A percentile compares a stretch with the other conserved stretches of the same genome.
These are phyloP conservation scores for Benincasa hispida DNA, from an alignment of 306 rosid species.

Conservation along the genomic window DNA sequence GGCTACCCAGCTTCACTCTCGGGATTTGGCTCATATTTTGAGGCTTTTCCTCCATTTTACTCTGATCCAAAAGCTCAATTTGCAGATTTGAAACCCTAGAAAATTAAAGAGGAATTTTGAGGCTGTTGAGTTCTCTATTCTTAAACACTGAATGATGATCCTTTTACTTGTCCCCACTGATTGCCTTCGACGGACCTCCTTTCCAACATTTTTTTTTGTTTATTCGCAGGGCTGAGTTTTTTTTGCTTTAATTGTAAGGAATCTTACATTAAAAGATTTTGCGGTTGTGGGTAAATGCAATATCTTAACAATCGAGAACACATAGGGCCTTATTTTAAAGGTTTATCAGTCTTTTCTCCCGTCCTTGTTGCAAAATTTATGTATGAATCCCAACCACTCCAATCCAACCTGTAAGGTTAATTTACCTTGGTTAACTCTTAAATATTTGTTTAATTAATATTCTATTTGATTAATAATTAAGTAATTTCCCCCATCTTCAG, in stretches of 20 bases:
- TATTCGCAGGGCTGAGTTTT: neutral
- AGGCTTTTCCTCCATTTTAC: constrained; percentile 25
- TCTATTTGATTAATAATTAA: neutral
- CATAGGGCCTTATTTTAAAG: neutral
- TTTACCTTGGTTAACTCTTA: neutral
- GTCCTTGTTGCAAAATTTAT: neutral
- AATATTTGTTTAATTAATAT: neutral
- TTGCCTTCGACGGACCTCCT: neutral
- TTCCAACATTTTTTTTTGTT: neutral
- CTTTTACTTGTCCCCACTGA: neutral
- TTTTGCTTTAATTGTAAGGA: neutral
- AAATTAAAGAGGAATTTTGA: neutral
- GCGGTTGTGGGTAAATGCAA: neutral
- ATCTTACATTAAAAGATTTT: neutral
- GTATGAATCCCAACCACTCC: neutral
- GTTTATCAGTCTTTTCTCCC: neutral
- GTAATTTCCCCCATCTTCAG: neutral
- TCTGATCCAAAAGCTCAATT: neutral
- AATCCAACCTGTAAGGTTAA: neutral
- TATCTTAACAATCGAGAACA: neutral
- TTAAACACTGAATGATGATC: neutral
- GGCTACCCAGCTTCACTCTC: constrained; percentile 56
- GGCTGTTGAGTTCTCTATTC: neutral
- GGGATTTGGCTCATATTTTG: constrained; percentile 26
- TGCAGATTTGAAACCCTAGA: neutral